Conservation (phyloP, 139 green algal species). For the Astrephomene gubernaculifera region DNA sequence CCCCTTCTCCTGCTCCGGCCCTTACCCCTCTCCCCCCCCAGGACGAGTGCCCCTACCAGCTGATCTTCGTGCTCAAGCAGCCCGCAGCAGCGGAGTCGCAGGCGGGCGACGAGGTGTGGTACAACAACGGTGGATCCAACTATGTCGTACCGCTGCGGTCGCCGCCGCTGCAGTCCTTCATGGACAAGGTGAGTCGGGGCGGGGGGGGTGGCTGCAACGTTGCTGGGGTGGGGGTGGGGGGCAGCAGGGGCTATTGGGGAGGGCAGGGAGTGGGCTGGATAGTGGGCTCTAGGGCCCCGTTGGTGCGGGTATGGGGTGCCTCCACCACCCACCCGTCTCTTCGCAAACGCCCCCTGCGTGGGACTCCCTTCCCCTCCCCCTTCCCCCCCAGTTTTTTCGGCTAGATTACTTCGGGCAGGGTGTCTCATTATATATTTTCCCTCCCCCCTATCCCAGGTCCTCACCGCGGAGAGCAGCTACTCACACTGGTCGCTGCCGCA, state of each 20-base stretch:
- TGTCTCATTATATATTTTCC: too few species aligned
- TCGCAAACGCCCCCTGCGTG: not conserved
- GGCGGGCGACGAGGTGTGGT: conserved; percentile 70
- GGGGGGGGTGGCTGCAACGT: not conserved
- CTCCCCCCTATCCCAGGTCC: conserved; percentile 18
- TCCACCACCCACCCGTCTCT: not conserved
- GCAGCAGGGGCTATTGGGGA: too few species aligned
- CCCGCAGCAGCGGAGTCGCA: too few species aligned
- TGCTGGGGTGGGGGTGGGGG: not conserved
- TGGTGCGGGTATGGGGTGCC: not conserved
- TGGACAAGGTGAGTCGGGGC: conserved; percentile 44
- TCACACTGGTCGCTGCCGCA: conserved; percentile 81
- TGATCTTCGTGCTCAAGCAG: conserved; percentile 81
- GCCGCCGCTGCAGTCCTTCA: conserved; percentile 51
- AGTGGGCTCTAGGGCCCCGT: too few species aligned
- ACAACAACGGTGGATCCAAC: conserved; percentile 69
- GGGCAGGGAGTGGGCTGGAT: too few species aligned
- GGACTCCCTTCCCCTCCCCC: not conserved
- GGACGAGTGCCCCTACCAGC: conserved; percentile 51
- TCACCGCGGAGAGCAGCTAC: conserved; percentile 68
- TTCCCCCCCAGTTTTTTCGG: too few species aligned
- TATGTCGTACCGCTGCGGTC: conserved; percentile 74
- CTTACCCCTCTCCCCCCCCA: not conserved
- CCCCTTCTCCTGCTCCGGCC: not conserved
- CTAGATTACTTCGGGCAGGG: too few species aligned